These are phyloP conservation scores for Urochloa ruziziensis DNA, from an alignment of 176 grass and related monocot genomes.

Conservation along the genomic window DNA sequence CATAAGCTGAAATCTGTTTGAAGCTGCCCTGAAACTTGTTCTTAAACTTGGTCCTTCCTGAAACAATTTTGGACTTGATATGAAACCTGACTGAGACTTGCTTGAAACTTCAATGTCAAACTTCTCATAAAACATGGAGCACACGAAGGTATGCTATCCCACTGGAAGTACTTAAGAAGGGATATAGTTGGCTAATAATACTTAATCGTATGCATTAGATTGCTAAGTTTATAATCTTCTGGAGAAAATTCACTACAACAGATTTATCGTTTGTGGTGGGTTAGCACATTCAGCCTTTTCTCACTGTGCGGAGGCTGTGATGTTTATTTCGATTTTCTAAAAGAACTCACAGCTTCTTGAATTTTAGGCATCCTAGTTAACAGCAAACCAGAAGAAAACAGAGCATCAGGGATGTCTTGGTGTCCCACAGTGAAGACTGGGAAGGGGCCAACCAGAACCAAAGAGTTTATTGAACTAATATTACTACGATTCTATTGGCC, in stretches of 20 bases:
- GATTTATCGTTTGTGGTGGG: not conserved
- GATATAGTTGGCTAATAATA: no score
- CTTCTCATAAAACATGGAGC: no score
- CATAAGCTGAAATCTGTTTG: not conserved
- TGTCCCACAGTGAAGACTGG: not conserved
- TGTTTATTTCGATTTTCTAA: no score
- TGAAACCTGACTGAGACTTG: not conserved
- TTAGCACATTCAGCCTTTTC: not conserved
- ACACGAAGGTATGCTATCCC: no score
- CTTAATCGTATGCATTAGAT: not conserved
- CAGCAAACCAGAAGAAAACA: not conserved
- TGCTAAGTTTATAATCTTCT: not conserved
- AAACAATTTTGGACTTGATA: not conserved
- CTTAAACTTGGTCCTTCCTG: no score
- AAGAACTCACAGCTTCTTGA: no score
- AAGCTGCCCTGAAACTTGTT: no score
- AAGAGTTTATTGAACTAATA: not conserved
- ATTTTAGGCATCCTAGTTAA: not conserved
- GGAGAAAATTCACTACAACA: no score
- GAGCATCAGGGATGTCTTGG: not conserved
- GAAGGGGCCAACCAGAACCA: not conserved
- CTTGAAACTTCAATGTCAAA: no score
- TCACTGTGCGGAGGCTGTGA: not conserved
- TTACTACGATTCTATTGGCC: not conserved
- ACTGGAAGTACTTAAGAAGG: no score